Base-by-base conservation (phyloP, 352 stramenopile species). In the Chrysophaeum taylorii region DNA sequence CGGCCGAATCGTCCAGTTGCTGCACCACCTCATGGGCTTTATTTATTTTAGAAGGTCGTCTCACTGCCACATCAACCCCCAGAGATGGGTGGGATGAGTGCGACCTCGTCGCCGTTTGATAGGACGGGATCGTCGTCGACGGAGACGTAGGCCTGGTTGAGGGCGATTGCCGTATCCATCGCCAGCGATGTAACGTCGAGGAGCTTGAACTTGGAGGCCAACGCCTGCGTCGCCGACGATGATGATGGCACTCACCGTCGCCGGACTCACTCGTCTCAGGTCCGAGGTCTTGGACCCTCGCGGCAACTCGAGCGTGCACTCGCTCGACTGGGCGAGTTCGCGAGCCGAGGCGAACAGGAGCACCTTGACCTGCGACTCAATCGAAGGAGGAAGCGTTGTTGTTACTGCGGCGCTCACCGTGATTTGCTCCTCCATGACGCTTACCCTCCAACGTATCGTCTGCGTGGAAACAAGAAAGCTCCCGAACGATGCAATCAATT, bases 331-430 rank as follows among this genome's bases (percentile, higher is more conserved):
- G 1, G 57, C 57, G 31, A 45, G 7, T 23, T 41, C 57, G 33
- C 36, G 31, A 16, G 57, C 57, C 57, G 57, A 66, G 33, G 57
- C 57, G 57, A 66, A 66, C 33, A 66, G 45, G 57, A 66, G 33
- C 33, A 66, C 57, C 35, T 66, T 42, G 9, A 66, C 57, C 36
- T 66, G n/a, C n/a, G n/a, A n/a, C n/a, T n/a, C n/a, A n/a, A n/a
- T n/a, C n/a, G n/a, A n/a, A n/a, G n/a, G n/a, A n/a, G n/a, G n/a
- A n/a, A n/a, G n/a, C n/a, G n/a, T n/a, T n/a, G n/a, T n/a, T n/a
- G n/a, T n/a, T n/a, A n/a, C n/a, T n/a, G n/a, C n/a, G n/a, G n/a
- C n/a, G n/a, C n/a, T n/a, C n/a, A n/a, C n/a, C n/a, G n/a, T n/a
- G n/a, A n/a, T n/a, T n/a, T n/a, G n/a, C n/a, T n/a, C n/a, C n/a